Conservation (phyloP, 768 basidiomycete genomes). For the Suillus subaureus region DNA sequence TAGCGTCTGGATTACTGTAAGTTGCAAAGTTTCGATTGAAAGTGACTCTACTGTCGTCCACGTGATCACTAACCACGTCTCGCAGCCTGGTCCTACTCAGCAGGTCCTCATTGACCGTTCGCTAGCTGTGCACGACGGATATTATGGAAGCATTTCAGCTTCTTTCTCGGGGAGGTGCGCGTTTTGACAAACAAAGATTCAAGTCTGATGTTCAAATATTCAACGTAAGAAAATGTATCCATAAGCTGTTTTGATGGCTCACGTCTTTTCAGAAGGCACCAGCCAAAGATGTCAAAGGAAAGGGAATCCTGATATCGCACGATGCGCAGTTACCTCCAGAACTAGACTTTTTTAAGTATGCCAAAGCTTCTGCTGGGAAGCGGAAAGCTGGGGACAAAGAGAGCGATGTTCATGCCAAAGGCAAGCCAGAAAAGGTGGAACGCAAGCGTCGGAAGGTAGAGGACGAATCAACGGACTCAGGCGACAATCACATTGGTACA, state of each 20-base stretch:
- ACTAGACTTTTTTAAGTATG: slow-evolving; percentile 93
- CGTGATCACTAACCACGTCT: not conserved
- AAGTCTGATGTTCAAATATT: slow-evolving; percentile 72
- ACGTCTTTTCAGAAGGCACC: slow-evolving; percentile 26
- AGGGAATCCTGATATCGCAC: slow-evolving; percentile 23
- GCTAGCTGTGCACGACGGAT: not conserved
- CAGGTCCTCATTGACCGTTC: not conserved
- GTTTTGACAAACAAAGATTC: slow-evolving; percentile 79
- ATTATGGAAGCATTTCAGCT: slow-evolving; percentile 87
- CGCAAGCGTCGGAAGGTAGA: slow-evolving; percentile 34
- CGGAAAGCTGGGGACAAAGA: slow-evolving; percentile 42
- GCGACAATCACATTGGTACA: slow-evolving; percentile 23
- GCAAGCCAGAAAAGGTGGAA: slow-evolving; percentile 13
- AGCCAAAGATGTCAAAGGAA: slow-evolving; percentile 23
- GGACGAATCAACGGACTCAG: slow-evolving; percentile 24
- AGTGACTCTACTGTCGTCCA: not conserved
- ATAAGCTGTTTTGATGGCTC: slow-evolving; percentile 7
- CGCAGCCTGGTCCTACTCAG: not conserved
- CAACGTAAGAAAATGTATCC: slow-evolving; percentile 47
- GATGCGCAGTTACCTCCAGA: slow-evolving; percentile 67
- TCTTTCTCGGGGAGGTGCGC: slow-evolving; percentile 82
- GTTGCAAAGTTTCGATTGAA: not conserved
- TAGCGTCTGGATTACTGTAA: not conserved
- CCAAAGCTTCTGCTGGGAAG: slow-evolving; percentile 56
- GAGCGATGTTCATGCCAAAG: slow-evolving; percentile 16